phyloP scores from a whole-genome alignment of 768 basidiomycete species.

The Russula dissimulans region DNA sequence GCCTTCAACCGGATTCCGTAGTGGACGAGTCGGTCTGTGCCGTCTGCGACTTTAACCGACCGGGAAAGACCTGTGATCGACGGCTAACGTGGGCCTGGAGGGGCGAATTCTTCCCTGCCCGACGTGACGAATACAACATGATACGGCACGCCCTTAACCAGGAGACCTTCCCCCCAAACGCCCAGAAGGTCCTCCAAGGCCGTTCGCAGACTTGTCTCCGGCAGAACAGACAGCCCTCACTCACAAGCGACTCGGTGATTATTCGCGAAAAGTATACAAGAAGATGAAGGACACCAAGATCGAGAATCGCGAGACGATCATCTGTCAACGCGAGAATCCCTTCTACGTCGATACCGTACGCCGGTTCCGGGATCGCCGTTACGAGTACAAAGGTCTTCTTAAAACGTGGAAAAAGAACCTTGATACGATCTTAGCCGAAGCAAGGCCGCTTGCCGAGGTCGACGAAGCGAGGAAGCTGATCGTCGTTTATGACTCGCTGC shows the following conservation, averaged over 20 bases:
- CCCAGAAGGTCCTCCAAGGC: conserved; percentile 62
- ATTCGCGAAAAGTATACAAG: conserved; percentile 97
- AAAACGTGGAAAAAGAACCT: conserved; percentile 99
- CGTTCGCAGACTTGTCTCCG: conserved; percentile 73
- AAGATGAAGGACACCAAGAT: conserved; percentile 97
- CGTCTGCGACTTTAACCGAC: conserved; percentile 96
- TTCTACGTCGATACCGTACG: conserved; percentile 99
- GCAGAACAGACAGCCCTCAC: conserved; percentile 86
- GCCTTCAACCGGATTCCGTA: conserved; percentile 95
- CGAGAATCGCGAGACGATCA: conserved; percentile 87
- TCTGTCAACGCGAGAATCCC: conserved; percentile 95
- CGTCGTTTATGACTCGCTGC: conserved; percentile 94
- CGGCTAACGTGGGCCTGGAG: conserved; percentile 97
- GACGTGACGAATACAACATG: conserved; percentile 98
- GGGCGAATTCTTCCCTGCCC: conserved; percentile 96
- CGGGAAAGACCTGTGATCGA: conserved; percentile 90
- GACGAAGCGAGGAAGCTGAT: conserved; percentile 99
- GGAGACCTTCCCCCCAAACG: conserved; percentile 82
- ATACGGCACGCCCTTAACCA: conserved; percentile 94
- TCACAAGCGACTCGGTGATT: conserved; percentile 96
- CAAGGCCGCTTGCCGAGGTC: conserved; percentile 71
- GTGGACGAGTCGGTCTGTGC: conserved; percentile 95
- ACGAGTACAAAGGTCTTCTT: conserved; percentile 96
- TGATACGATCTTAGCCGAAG: conserved; percentile 60
- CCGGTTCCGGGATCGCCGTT: conserved; percentile 91